phyloP scores from a whole-genome alignment of 306 rosid species.

The Datisca glomerata region DNA sequence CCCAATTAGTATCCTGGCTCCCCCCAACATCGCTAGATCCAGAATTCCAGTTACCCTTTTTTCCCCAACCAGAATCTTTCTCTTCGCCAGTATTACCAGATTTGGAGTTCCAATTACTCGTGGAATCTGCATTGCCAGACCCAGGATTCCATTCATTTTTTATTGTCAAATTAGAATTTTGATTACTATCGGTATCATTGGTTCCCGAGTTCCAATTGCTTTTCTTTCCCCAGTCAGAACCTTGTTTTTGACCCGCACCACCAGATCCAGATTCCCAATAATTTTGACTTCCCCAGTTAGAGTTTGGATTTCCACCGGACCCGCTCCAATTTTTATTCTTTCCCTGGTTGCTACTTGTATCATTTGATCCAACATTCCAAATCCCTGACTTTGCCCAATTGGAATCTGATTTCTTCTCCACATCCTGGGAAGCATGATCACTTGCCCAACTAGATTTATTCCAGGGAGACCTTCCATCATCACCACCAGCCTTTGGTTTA shows the following conservation, averaged over 20 bases:
- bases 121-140: background rate
- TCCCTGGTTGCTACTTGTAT: background rate
- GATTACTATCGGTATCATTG: background rate
- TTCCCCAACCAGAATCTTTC: slow-evolving; percentile 3
- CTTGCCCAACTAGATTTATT: background rate
- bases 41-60: background rate
- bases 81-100: background rate
- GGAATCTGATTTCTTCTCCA: background rate
- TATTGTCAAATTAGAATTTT: background rate
- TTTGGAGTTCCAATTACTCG: background rate
- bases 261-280: background rate
- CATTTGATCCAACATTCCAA: background rate
- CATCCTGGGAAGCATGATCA: background rate
- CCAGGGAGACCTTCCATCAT: slow-evolving; percentile 13
- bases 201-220: background rate
- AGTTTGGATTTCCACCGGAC: background rate
- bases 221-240: background rate
- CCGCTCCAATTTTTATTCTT: background rate
- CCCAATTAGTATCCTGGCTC: slow-evolving; percentile 22
- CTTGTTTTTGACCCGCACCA: background rate
- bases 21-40: background rate
- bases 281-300: background rate
- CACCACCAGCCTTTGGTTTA: slow-evolving; percentile 9
- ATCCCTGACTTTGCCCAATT: background rate
- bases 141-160: background rate